A percentile compares a stretch with the other conserved stretches of the same genome.
Evolutionary conservation across 352 stramenopile genomes (phyloP).

Genomic region (Pythium phragmiticola): DNA sequence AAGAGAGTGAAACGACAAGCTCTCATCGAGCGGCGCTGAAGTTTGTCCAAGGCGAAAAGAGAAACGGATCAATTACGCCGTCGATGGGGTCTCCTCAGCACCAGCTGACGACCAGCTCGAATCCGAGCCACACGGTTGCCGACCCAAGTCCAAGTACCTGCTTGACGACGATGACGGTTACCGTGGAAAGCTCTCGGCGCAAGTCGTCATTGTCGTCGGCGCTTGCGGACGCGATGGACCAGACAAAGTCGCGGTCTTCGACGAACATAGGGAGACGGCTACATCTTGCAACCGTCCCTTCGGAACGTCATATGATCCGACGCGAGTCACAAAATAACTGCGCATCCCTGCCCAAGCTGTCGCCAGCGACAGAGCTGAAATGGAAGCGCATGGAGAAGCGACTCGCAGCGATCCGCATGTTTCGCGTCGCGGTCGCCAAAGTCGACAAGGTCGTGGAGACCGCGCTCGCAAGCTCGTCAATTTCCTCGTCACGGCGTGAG

Average conservation of each 20-base stretch:
- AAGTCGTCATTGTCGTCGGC: slow-evolving; percentile 24
- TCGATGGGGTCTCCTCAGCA: slow-evolving; percentile 4
- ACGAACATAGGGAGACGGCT: neutral
- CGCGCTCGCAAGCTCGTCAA: too few relatives aligned
- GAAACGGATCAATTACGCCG: neutral
- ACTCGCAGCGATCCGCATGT: slow-evolving; percentile 27
- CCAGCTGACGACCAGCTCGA: slow-evolving; percentile 13
- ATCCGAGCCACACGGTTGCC: neutral
- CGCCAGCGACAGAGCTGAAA: slow-evolving; percentile 13
- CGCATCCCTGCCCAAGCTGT: slow-evolving; percentile 10
- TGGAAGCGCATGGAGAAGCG: slow-evolving; percentile 27
- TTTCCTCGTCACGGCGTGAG: neutral
- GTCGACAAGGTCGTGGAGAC: slow-evolving; percentile 11
- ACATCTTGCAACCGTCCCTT: slow-evolving; percentile 3
- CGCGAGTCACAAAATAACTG: neutral
- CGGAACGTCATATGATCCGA: slow-evolving; percentile 14
- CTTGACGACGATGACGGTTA: neutral
- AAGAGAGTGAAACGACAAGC: neutral
- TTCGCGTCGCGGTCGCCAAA: slow-evolving; percentile 9
- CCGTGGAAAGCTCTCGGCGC: slow-evolving; percentile 6
- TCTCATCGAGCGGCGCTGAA: neutral
- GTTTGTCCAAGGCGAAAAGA: neutral
- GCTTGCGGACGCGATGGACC: slow-evolving; percentile 17
- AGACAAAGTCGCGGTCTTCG: slow-evolving; percentile 3
- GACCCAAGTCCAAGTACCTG: neutral